Evolutionary conservation across 495 filamentous ascomycete genomes (phyloP).

Genomic region (Tuber magnatum): DNA sequence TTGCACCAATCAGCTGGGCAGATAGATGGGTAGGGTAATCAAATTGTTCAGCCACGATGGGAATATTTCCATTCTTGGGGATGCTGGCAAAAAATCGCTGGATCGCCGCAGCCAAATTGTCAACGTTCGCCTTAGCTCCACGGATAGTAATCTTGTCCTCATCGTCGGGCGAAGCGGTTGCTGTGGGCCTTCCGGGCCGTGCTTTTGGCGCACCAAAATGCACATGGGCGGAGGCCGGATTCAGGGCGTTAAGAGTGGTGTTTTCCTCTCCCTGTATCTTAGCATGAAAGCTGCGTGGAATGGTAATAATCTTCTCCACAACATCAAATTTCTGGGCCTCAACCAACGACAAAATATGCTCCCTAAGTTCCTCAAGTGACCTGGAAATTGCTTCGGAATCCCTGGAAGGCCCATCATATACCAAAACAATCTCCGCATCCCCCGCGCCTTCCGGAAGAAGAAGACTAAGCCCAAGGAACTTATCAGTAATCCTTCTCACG

Average conservation of each 20-base stretch:
- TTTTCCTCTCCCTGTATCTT: constrained; percentile 68
- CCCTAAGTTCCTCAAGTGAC: constrained; percentile 54
- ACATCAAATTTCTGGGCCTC: constrained; percentile 61
- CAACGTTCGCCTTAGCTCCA: constrained; percentile 65
- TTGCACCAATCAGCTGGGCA: constrained; percentile 85
- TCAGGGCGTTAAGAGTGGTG: constrained; percentile 40
- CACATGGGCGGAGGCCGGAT: constrained; percentile 33
- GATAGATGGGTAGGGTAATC: constrained; percentile 92
- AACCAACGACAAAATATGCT: constrained; percentile 62
- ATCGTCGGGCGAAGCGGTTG: constrained; percentile 51
- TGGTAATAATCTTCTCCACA: constrained; percentile 55
- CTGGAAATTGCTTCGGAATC: constrained; percentile 37
- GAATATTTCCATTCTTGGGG: constrained; percentile 80
- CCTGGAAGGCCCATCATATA: constrained; percentile 43
- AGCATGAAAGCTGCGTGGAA: constrained; percentile 68
- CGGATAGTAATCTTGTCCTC: constrained; percentile 60
- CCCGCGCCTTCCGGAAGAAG: constrained; percentile 34
- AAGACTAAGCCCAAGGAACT: constrained; percentile 21
- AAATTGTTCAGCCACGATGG: constrained; percentile 65
- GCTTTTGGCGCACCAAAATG: constrained; percentile 30
- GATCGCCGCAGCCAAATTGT: constrained; percentile 62
- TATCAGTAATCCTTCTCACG: constrained; percentile 27
- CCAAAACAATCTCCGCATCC: constrained; percentile 40
- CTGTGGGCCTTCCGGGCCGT: constrained; percentile 49
- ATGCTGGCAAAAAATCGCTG: constrained; percentile 73